Evolutionary conservation across 768 basidiomycete species (phyloP), one percentile per base, ranked within the genome.

Genomic region (Lanmaoa pseudosensibilis): DNA sequence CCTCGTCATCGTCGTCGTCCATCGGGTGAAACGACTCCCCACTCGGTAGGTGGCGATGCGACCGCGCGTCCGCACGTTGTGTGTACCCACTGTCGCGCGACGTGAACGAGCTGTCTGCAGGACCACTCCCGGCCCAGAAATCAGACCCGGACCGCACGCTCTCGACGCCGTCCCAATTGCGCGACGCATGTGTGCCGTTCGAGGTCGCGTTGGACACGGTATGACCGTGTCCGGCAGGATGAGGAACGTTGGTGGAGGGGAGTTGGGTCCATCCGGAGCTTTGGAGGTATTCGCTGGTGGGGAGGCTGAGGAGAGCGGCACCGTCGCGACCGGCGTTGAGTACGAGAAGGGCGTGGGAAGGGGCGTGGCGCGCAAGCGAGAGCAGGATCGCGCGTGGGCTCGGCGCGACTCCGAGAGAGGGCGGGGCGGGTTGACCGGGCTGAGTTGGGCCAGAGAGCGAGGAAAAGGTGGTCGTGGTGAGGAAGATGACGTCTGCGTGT

Each of bases 201-300:
- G 63, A 46, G n/a, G 58, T 50, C 4, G 52, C 41, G 41, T 37
- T 55, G 2, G 68, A 72, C 11, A 18, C 23, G 43, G 52, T 52
- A 47, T 68, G 66, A 18, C 60, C 60, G 50, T 65, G 57, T 41
- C 58, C 62, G 25, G 59, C 61, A 25, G 49, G 19, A 15, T 33
- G 51, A 16, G 63, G 41, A 6, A 18, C 4, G 15, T 19, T n/a
- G 25, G 11, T 15, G 50, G 19, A 37, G 34, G 46, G 66, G 55
- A 69, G 50, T 34, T 70, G 64, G 2, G 73, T 82, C 90, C 91
- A 93, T 2, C 87, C 85, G 0, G 89, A 90, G 61, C 85, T 86
- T 60, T 94, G 92, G 67, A 92, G 90, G 70, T 93, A 94, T 63
- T 94, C 92, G 61, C 82, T 81, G 0, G 91, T 92, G 0, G 91